These are phyloP conservation scores for Orbilia oligospora DNA, from an alignment of 2,329 filamentous ascomycete species.

Conservation along the genomic window DNA sequence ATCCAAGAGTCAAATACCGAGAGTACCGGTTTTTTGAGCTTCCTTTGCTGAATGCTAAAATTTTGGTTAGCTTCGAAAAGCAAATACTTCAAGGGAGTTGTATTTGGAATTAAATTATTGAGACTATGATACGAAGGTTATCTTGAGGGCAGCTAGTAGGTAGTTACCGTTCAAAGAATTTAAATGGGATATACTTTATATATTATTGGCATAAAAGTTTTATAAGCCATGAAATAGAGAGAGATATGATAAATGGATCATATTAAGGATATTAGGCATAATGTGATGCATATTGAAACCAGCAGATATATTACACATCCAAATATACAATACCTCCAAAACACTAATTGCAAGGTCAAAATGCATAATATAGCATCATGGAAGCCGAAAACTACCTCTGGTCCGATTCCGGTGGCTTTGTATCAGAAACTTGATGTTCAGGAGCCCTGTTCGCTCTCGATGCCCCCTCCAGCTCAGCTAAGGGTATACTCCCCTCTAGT, in stretches of 20 bases:
- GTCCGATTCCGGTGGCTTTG: not conserved
- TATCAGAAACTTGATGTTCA: not conserved
- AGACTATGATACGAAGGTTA: too few species aligned
- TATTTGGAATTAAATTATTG: too few species aligned
- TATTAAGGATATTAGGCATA: too few species aligned
- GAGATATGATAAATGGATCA: too few species aligned
- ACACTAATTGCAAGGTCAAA: not conserved
- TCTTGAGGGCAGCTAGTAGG: too few species aligned
- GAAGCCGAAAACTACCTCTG: not conserved
- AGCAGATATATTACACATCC: constrained; percentile 2
- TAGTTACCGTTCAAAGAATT: too few species aligned
- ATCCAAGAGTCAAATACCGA: not conserved
- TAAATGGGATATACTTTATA: too few species aligned
- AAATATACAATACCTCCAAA: not conserved
- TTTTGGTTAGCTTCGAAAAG: not conserved
- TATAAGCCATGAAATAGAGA: too few species aligned
- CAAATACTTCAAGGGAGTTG: too few species aligned
- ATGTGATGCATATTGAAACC: not conserved
- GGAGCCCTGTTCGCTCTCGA: not conserved
- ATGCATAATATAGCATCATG: not conserved
- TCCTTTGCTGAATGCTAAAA: not conserved
- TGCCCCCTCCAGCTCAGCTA: constrained; percentile 28
- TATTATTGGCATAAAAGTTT: too few species aligned
- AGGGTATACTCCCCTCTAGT: constrained; percentile 20
- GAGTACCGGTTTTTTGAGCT: not conserved